Percentiles rank a stretch among this genome's conserved stretches.
Conservation (phyloP, 2,329 filamentous ascomycete species). For the Teratosphaeria epicoccoides region DNA sequence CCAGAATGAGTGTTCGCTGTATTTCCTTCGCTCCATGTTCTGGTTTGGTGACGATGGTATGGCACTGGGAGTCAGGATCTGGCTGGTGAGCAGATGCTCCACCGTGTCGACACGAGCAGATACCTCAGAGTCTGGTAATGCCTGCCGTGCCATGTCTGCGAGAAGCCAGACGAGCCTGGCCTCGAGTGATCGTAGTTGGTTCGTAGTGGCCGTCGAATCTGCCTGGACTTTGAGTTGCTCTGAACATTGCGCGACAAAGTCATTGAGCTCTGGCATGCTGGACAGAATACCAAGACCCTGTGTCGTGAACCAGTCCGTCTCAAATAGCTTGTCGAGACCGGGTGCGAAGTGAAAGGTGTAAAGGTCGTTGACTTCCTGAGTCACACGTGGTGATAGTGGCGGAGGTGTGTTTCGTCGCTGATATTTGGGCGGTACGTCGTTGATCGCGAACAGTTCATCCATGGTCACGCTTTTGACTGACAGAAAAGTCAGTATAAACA, state of each 20-base stretch:
- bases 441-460: conserved; percentile 59
- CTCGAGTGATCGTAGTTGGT: conserved; percentile 40
- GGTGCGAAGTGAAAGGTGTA: conserved; percentile 68
- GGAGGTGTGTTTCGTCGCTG: conserved; percentile 22
- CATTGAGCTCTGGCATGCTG: conserved; percentile 48
- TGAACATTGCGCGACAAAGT: conserved; percentile 57
- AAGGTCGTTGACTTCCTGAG: conserved; percentile 61
- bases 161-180: conserved; percentile 51
- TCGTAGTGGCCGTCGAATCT: conserved; percentile 11
- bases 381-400: conserved; percentile 33
- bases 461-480: conserved; percentile 46
- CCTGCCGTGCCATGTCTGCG: conserved; percentile 38
- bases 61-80: conserved; percentile 54
- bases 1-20: conserved; percentile 68
- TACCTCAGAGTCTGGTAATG: conserved; percentile 37
- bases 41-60: conserved; percentile 35
- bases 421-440: conserved; percentile 44
- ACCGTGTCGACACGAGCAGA: conserved; percentile 61
- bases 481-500: conserved; percentile 4
- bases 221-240: conserved; percentile 25
- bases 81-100: conserved; percentile 65
- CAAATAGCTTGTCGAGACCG: conserved; percentile 64
- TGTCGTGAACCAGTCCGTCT: conserved; percentile 69
- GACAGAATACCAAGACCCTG: conserved; percentile 45
- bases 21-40: conserved; percentile 20